Base-by-base conservation (phyloP, 2,329 filamentous ascomycete genomes). In the Golovinomyces cichoracearum region DNA sequence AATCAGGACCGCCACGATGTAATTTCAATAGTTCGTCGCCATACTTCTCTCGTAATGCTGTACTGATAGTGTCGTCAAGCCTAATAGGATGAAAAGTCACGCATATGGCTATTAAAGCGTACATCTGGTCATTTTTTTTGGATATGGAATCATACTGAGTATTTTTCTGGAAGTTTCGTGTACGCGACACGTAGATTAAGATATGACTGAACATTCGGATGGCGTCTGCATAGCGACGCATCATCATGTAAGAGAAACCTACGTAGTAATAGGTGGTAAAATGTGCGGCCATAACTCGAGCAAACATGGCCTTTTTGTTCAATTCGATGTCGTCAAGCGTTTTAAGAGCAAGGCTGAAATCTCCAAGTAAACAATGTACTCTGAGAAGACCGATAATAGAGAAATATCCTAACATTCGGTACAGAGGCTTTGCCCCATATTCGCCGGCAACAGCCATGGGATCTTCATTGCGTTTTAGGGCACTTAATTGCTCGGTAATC, bases 121-220 rank as follows among this genome's bases (percentile, higher is more conserved):
- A 94, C 88, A 98, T 95, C 73, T 98, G 90, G 66, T 98, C 90
- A 66, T 93, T 95, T 78, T 95, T 95, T 81, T 98, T 98, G 61
- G 83, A 86, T 66, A 95, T 94, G 54, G 84, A 92, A 66, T 98
- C 90, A 70, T 93, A 95, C 69, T 93, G 82, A 25, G 83, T 81
- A 65, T 86, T 93, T 78, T 95, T 98, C 69, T 98, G 90, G 78
- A 95, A 95, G 74, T 95, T 95, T 82, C 98, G 98, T 63, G 90
- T 98, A 61, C 90, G 75, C 57, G 85, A 93, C 57, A 98, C 86
- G 68, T 95, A 98, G 68, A 98, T 81, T 59, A 98, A 78, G 66
- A 98, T 98, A 74, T 98, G 90, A 73, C 83, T 93, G 78, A 98
- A 98, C 80, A 94, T 93, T 73, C 88, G 85, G 69, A 98, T 94